A percentile compares a stretch with the other conserved stretches of the same genome.
Evolutionary conservation across 306 rosid species (phyloP).

Genomic region (Luffa acutangula): DNA sequence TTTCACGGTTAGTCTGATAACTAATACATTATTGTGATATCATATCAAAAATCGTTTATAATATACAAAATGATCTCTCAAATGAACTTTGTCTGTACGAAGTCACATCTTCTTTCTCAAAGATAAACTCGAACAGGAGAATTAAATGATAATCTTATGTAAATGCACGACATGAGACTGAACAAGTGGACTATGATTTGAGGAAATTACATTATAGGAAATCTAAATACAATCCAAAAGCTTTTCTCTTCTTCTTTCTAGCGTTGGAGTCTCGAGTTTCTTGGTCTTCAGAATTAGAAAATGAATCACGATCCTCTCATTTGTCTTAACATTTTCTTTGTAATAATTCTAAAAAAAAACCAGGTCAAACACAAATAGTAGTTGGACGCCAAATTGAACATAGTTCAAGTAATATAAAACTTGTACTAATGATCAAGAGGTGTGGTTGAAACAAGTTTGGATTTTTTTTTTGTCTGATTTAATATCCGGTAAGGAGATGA

Average conservation of each 20-base stretch:
- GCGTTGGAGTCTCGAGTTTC: neutral
- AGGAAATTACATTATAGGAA: neutral
- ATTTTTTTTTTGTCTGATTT: no score
- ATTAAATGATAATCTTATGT: neutral
- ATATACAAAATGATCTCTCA: neutral
- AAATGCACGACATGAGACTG: neutral
- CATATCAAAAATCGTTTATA: neutral
- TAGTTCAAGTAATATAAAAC: no score
- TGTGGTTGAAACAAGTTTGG: no score
- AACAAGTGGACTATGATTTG: neutral
- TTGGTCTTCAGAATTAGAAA: neutral
- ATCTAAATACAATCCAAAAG: no score
- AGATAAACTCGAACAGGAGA: neutral
- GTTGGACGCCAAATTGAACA: no score
- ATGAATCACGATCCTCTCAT: no score
- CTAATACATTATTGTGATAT: neutral
- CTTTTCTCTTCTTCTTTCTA: neutral
- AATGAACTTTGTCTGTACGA: neutral
- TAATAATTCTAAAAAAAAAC: no score
- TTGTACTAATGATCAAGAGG: no score
- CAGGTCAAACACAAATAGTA: no score
- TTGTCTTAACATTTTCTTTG: no score
- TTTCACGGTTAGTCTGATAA: constrained; percentile 5
- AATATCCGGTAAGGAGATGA: no score
- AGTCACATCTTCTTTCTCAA: neutral